These are phyloP conservation scores for Zizania palustris DNA, from an alignment of 202 grass and related monocot genomes.

Conservation along the genomic window DNA sequence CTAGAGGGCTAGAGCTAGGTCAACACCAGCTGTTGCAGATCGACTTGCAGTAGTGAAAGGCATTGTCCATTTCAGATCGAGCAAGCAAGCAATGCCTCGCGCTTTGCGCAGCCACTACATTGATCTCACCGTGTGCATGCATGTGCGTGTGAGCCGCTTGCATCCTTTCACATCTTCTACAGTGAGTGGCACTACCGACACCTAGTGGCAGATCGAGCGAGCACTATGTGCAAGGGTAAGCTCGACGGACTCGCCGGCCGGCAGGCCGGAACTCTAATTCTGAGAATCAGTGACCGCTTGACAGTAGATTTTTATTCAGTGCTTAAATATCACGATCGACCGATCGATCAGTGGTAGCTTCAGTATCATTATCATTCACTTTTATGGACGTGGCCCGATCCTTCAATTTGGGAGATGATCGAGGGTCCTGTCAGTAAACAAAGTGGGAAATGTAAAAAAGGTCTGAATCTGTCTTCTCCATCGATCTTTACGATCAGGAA, in stretches of 20 bases:
- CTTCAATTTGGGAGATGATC: neutral
- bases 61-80: neutral
- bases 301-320: neutral
- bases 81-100: neutral
- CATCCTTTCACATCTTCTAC: slow-evolving; percentile 17
- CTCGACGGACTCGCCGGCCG: neutral
- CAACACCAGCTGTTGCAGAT: too few species aligned
- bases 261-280: neutral
- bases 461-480: neutral
- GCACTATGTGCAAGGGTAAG: neutral
- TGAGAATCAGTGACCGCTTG: neutral
- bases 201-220: neutral
- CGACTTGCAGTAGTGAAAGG: neutral
- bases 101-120: slow-evolving; percentile 12
- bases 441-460: neutral
- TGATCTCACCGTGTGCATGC: neutral
- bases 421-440: neutral
- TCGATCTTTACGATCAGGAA: slow-evolving; percentile 30
- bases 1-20: slow-evolving; percentile 28
- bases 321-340: neutral
- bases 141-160: too few species aligned
- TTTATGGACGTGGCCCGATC: neutral
- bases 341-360: neutral
- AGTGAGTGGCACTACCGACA: slow-evolving; percentile 21
- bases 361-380: slow-evolving; percentile 8